These are phyloP conservation scores for Lodderomyces margitis DNA, from an alignment of 1,139 yeast genomes.

Conservation along the genomic window DNA sequence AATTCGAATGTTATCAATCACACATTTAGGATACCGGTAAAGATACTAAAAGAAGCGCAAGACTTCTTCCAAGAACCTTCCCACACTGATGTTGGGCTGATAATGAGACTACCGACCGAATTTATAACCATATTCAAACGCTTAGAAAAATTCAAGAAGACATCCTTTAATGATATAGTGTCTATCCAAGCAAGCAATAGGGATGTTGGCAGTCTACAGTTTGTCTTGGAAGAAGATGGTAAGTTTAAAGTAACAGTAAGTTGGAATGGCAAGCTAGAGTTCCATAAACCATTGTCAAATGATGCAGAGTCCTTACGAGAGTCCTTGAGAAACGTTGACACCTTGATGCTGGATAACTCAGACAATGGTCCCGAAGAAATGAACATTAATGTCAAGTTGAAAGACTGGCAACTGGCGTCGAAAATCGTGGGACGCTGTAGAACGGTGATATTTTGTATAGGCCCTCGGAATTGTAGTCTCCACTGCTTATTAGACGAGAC, in stretches of 20 bases:
- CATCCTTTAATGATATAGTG: slow-evolving; percentile 30
- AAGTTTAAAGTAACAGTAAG: slow-evolving; percentile 50
- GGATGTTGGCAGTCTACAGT: slow-evolving; percentile 42
- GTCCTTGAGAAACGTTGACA: slow-evolving; percentile 12
- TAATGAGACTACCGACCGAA: slow-evolving; percentile 49
- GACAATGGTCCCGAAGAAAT: slow-evolving; percentile 25
- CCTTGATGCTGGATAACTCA: slow-evolving; percentile 5
- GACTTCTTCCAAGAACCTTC: slow-evolving; percentile 51
- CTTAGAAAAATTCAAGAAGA: slow-evolving; percentile 53
- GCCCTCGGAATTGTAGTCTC: slow-evolving; percentile 49
- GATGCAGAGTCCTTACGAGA: slow-evolving; percentile 24
- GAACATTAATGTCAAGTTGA: slow-evolving; percentile 44
- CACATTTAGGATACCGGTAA: slow-evolving; percentile 58
- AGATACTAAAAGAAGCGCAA: slow-evolving; percentile 46
- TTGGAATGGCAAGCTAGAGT: slow-evolving; percentile 53
- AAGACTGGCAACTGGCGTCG: slow-evolving; percentile 60
- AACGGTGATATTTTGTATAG: slow-evolving; percentile 49
- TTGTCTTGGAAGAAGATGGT: slow-evolving; percentile 55
- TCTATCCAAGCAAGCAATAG: slow-evolving; percentile 34
- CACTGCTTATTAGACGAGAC: slow-evolving; percentile 58
- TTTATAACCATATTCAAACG: slow-evolving; percentile 49
- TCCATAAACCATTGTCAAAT: slow-evolving; percentile 26
- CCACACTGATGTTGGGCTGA: slow-evolving; percentile 44
- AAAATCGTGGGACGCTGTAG: slow-evolving; percentile 53
- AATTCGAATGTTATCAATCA: slow-evolving; percentile 47